These are phyloP conservation scores for Triticum aestivum DNA, from an alignment of 176 grass and related monocot species.

Conservation along the genomic window IWGSC_CS_RefSeq_v2.1 NC_057814.1:165386425-165386924, in stretches of 20 bases:
- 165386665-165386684: conserved; percentile 40
- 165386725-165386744: neutral
- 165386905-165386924: neutral
- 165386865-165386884: neutral
- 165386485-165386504: neutral
- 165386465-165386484: neutral
- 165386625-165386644: conserved; percentile 1
- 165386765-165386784: neutral
- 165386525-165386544: too few relatives aligned
- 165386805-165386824: neutral
- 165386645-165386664: neutral
- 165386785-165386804: neutral
- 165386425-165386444: neutral
- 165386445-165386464: neutral
- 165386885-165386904: neutral
- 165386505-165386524: neutral
- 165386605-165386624: neutral
- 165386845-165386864: neutral
- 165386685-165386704: conserved; percentile 66
- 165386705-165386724: conserved; percentile 55
- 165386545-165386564: neutral
- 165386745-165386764: neutral
- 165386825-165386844: neutral
- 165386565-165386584: neutral
- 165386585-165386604: neutral